phyloP scores from a whole-genome alignment of 1,284 basidiomycete genomes.

The Rhodotorula sp. region DNA sequence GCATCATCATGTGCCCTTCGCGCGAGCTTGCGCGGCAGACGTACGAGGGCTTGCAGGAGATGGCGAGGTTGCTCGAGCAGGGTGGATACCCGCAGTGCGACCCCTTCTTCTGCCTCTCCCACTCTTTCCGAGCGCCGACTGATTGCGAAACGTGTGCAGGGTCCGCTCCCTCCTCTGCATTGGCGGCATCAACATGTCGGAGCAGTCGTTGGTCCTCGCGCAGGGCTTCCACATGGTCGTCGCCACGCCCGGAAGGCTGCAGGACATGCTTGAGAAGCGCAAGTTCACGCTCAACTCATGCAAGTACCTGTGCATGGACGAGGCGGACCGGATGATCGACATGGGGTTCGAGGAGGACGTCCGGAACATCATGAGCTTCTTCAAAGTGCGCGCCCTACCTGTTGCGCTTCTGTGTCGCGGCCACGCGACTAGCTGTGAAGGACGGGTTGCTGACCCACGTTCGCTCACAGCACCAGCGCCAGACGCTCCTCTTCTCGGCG shows the following conservation, averaged over 20 bases:
- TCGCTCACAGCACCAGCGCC: conserved; percentile 76
- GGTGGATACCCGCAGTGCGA: conserved; percentile 73
- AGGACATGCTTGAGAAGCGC: conserved; percentile 76
- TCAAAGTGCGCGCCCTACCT: conserved; percentile 65
- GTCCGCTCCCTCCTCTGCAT: conserved; percentile 89
- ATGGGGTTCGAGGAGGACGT: conserved; percentile 99
- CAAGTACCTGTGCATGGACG: conserved; percentile 92
- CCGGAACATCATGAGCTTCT: conserved; percentile 96
- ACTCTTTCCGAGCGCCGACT: not conserved
- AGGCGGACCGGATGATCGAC: conserved; percentile 99
- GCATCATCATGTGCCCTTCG: conserved; percentile 91
- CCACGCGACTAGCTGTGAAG: not conserved
- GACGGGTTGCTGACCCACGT: not conserved
- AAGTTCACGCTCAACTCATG: conserved; percentile 80
- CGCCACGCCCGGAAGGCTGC: conserved; percentile 62
- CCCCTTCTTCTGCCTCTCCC: not conserved
- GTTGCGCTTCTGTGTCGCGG: not conserved
- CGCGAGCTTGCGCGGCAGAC: conserved; percentile 93
- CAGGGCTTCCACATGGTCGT: conserved; percentile 95
- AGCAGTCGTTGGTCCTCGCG: conserved; percentile 84
- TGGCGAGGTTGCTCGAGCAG: conserved; percentile 78
- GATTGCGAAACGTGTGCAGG: conserved; percentile 4
- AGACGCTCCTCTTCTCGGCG: conserved; percentile 95
- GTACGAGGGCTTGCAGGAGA: conserved; percentile 85
- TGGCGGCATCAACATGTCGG: conserved; percentile 96